Evolutionary conservation across 441 rosid genomes (phyloP), one percentile per base, ranked within the genome.

Genomic region (Erysimum pusillum): DNA sequence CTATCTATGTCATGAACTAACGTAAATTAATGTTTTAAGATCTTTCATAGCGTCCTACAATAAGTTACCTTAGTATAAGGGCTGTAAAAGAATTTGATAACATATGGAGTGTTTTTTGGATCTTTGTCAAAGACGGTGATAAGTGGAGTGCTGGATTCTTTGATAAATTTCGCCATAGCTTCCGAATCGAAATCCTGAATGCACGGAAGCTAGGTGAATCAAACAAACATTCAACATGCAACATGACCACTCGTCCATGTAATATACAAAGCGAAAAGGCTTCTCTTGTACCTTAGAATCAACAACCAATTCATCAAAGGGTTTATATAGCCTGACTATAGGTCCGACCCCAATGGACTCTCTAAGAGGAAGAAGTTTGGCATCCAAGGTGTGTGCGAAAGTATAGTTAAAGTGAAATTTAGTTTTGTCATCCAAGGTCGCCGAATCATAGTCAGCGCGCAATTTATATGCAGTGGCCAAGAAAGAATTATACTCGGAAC

Each of bases 321-420:
- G 99, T 90, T 95, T 95, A 82, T 91, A 87, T 77, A 95, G 82
- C 88, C 98, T 91, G 63, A 95, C 92, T 4, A 90, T 48, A 42
- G 99, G 98, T 13, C 96, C 98, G 25, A 89, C 6, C 15, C 87
- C 89, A 3, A 92, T 85, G 63, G 97, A 77, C 3, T 95, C 99
- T 36, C 99, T 98, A 28, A 87, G 88, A 18, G 99, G 96, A 83
- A 95, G 97, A 78, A 83, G 85, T 74, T 91, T 90, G 25, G 94
- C 96, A 81, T 91, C 88, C 81, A 78, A 72, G 63, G 96, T 86
- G 60, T 95, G 99, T 67, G 89, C 92, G 77, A 95, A 95, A 22
- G 25, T 22, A 22, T 1, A 22, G 25, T 22, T 22, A 22, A 22
- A 22, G 2, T 22, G 25, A 22, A 22, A 22, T 2, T 22, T 22